phyloP scores from a whole-genome alignment of 1,284 basidiomycete species.

The Trichosporon faecale region DNA sequence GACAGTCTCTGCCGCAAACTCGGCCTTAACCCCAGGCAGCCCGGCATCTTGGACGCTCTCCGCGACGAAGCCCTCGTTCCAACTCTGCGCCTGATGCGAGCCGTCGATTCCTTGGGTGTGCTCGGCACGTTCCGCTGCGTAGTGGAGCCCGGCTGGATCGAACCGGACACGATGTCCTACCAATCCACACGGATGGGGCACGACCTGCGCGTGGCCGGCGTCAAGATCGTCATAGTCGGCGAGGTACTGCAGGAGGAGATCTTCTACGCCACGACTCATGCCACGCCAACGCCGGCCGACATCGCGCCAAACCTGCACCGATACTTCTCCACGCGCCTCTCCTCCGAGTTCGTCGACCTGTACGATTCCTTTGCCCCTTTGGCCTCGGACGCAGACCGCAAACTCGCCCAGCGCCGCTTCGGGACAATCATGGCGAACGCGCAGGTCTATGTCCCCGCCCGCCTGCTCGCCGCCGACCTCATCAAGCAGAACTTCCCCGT shows the following conservation, averaged over 20 bases:
- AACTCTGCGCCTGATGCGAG: constrained; percentile 57
- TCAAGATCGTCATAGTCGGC: constrained; percentile 62
- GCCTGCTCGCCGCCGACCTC: constrained; percentile 63
- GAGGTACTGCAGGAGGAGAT: constrained; percentile 64
- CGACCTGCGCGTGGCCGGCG: constrained; percentile 60
- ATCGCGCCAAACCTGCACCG: constrained; percentile 61
- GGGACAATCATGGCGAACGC: constrained; percentile 61
- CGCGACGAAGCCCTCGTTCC: constrained; percentile 57
- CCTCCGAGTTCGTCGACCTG: background rate
- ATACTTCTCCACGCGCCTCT: constrained; percentile 55
- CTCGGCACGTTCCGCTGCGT: constrained; percentile 68
- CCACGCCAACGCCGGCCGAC: constrained; percentile 55
- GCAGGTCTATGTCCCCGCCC: constrained; percentile 67
- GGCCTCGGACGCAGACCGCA: constrained; percentile 43
- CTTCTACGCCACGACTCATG: constrained; percentile 67
- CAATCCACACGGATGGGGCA: constrained; percentile 62
- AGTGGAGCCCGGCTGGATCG: constrained; percentile 59
- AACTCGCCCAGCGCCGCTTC: constrained; percentile 56
- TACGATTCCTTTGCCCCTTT: constrained; percentile 51
- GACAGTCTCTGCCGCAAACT: constrained; percentile 60
- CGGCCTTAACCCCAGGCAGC: constrained; percentile 57
- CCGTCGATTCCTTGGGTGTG: constrained; percentile 56
- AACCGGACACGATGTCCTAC: constrained; percentile 61
- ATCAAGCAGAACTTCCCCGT: constrained; percentile 60
- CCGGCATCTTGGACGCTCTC: constrained; percentile 57